phyloP scores from a whole-genome alignment of 495 filamentous ascomycete species.

The Aspergillus saccharolyticus region DNA sequence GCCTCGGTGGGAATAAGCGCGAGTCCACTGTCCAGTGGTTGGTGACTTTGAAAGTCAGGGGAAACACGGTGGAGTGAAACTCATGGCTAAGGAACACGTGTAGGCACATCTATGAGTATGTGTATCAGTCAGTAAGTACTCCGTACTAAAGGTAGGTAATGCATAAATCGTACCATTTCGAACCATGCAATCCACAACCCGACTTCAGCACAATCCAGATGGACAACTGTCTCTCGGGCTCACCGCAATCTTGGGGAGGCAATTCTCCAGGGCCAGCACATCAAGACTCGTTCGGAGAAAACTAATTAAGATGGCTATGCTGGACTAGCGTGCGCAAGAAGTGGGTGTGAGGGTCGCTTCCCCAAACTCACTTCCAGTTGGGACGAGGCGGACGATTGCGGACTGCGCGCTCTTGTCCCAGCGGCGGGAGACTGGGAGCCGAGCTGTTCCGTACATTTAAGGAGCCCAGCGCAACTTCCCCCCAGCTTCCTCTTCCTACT shows the following conservation, averaged over 20 bases:
- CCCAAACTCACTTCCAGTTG: not conserved
- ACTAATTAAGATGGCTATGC: not conserved
- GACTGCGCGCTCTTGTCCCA: too few species aligned
- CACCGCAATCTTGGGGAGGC: not conserved
- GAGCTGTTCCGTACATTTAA: not conserved
- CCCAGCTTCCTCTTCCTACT: constrained; percentile 6
- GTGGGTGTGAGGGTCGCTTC: not conserved
- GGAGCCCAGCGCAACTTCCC: not conserved
- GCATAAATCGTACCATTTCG: too few species aligned
- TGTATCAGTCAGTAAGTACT: not conserved
- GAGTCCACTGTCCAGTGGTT: not conserved
- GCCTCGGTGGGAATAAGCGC: not conserved
- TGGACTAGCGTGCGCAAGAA: not conserved
- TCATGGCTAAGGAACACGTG: not conserved
- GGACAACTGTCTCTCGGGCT: not conserved
- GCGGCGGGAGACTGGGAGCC: not conserved
- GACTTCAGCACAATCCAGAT: not conserved
- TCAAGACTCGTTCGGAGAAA: not conserved
- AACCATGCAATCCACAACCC: too few species aligned
- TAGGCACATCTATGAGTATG: not conserved
- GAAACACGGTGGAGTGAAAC: not conserved
- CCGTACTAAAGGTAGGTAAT: too few species aligned
- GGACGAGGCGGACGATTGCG: not conserved
- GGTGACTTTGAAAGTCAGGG: too few species aligned
- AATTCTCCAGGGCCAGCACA: not conserved